phyloP scores from a whole-genome alignment of 2,329 filamentous ascomycete species.

The Plectosphaerella cucumerina region DNA sequence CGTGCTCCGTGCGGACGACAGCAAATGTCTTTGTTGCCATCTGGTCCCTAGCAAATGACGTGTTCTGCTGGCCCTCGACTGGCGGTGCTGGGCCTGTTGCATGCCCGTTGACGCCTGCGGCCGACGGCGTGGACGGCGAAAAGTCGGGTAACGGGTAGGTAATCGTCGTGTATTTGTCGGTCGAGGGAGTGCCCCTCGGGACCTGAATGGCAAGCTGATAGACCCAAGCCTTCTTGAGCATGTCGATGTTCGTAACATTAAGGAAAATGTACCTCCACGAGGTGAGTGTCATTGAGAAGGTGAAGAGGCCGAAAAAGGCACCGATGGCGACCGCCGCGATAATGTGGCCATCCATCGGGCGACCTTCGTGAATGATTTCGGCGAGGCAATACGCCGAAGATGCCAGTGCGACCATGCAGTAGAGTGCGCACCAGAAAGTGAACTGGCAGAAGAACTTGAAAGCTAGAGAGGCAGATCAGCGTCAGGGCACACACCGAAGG shows the following conservation, averaged over 20 bases:
- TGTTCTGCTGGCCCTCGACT: conserved; percentile 1
- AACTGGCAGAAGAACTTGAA: conserved; percentile 96
- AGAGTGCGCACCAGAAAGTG: conserved; percentile 65
- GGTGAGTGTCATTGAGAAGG: conserved; percentile 69
- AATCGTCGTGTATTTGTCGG: conserved; percentile 44
- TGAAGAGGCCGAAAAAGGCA: conserved; percentile 76
- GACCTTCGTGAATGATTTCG: conserved; percentile 41
- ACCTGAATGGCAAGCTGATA: conserved; percentile 74
- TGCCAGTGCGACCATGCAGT: conserved; percentile 61
- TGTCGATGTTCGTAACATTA: conserved; percentile 85
- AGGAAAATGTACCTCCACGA: conserved; percentile 64
- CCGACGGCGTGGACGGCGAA: neutral
- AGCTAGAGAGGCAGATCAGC: conserved; percentile 30
- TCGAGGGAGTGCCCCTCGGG: conserved; percentile 40
- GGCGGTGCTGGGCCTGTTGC: conserved; percentile 11
- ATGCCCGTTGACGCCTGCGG: neutral
- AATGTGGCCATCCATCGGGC: conserved; percentile 52
- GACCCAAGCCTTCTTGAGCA: conserved; percentile 57
- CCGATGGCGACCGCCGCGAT: conserved; percentile 63
- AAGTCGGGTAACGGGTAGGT: conserved; percentile 50
- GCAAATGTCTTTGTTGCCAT: conserved; percentile 67
- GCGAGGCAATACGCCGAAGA: conserved; percentile 61
- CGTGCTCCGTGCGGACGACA: conserved; percentile 66
- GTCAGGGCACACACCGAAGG: conserved; percentile 14
- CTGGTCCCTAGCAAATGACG: conserved; percentile 25